A percentile compares a stretch with the other conserved stretches of the same genome.
Evolutionary conservation across 805 yeast species (phyloP).

Genomic region (Yamadazyma ubonensis): DNA sequence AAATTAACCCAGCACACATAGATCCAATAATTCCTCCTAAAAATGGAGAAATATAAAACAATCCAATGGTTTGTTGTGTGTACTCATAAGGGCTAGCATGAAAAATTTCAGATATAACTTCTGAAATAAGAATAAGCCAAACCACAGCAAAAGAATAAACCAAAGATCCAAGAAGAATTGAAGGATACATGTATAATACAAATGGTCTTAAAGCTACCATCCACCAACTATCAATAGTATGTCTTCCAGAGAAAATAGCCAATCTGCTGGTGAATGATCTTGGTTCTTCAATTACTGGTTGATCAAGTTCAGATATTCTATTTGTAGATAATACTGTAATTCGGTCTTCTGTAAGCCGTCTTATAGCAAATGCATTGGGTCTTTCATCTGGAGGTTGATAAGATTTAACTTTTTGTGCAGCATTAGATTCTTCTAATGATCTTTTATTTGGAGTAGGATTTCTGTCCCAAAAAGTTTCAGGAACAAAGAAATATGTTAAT

Average conservation of each 20-base stretch:
- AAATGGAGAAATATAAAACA: constrained; percentile 56
- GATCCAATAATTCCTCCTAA: constrained; percentile 60
- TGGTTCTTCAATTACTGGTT: constrained; percentile 4
- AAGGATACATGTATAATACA: constrained; percentile 49
- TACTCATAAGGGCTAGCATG: constrained; percentile 37
- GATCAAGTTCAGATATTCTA: not conserved
- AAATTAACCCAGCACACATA: constrained; percentile 48
- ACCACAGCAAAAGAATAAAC: constrained; percentile 58
- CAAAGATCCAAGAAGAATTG: constrained; percentile 50
- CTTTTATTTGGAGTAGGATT: constrained; percentile 49
- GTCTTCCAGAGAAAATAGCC: constrained; percentile 48
- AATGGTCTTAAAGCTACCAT: constrained; percentile 57
- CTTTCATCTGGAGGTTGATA: constrained; percentile 26
- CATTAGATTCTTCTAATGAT: constrained; percentile 46
- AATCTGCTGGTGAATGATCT: constrained; percentile 32
- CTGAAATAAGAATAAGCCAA: constrained; percentile 63
- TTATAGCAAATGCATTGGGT: constrained; percentile 31
- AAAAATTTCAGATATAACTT: constrained; percentile 53
- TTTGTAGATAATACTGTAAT: not conserved
- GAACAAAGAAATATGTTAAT: constrained; percentile 53
- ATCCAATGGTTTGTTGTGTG: constrained; percentile 47
- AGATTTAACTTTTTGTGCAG: constrained; percentile 38
- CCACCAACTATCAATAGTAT: constrained; percentile 51
- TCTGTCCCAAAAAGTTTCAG: constrained; percentile 65
- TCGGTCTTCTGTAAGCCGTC: not conserved